Percentiles rank a stretch among this genome's conserved stretches.
Evolutionary conservation across 495 filamentous ascomycete genomes (phyloP).

Genomic region (Acidiella bohemica): DNA sequence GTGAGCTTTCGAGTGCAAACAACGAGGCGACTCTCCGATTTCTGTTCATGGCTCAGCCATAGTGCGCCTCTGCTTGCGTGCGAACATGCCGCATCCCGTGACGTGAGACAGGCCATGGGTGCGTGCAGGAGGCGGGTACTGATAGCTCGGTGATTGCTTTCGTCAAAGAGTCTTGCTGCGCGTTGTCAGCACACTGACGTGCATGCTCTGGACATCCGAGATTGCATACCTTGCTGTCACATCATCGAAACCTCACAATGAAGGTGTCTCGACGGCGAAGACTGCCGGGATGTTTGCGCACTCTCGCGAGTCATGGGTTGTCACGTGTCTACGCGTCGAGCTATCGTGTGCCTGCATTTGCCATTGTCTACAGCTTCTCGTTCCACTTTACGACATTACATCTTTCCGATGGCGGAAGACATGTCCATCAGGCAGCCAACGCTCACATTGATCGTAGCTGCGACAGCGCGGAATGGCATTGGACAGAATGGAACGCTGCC

Average conservation of each 20-base stretch:
- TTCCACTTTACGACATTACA: neutral
- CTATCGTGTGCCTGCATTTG: neutral
- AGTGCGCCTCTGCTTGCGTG: neutral
- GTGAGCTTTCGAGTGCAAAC: conserved; percentile 1
- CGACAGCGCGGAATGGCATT: conserved; percentile 70
- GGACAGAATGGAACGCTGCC: conserved; percentile 67
- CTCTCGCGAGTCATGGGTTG: no score
- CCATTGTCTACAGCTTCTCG: no score
- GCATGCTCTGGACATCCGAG: no score
- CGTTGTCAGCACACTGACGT: no score
- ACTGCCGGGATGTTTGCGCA: no score
- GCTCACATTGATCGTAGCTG: conserved; percentile 64
- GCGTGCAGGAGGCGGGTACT: neutral
- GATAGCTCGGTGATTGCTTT: neutral
- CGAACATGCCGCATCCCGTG: neutral
- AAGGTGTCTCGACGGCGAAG: no score
- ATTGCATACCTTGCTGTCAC: no score
- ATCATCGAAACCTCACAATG: no score
- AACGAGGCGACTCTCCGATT: conserved; percentile 26
- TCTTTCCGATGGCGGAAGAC: conserved; percentile 4
- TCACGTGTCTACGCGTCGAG: neutral
- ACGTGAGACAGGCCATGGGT: neutral
- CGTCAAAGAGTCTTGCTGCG: conserved; percentile 1
- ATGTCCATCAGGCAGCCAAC: conserved; percentile 16
- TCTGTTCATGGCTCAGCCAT: conserved; percentile 38